These are phyloP conservation scores for Furcasterigmium furcatum DNA, from an alignment of 2,329 filamentous ascomycete species.

Conservation along the genomic window DNA sequence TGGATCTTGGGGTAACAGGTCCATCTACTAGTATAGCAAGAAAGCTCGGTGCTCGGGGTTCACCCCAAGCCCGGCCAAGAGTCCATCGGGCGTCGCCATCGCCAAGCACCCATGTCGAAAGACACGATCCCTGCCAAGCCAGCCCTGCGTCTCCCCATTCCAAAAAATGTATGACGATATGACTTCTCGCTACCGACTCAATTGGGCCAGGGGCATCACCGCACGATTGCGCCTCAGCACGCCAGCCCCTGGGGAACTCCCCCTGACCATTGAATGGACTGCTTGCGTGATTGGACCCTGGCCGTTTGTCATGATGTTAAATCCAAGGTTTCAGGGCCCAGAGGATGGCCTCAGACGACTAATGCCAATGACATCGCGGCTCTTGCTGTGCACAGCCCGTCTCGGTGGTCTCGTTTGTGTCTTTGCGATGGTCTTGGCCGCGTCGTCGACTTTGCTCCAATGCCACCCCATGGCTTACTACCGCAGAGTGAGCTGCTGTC, in stretches of 20 bases:
- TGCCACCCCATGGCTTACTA: background rate
- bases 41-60: background rate
- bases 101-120: background rate
- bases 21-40: too few species aligned
- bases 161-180: background rate
- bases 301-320: background rate
- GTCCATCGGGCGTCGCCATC: background rate
- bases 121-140: background rate
- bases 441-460: conserved; percentile 1
- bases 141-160: background rate
- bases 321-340: background rate
- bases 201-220: background rate
- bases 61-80: background rate
- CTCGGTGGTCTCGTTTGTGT: background rate
- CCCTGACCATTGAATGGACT: background rate
- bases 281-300: background rate
- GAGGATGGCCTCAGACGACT: background rate
- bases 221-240: background rate
- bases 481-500: background rate
- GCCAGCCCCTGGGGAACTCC: background rate
- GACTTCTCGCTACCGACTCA: background rate
- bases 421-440: background rate
- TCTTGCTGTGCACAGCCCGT: background rate
- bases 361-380: background rate
- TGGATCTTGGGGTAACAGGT: too few species aligned